Evolutionary conservation across 495 filamentous ascomycete species (phyloP).

Genomic region (Letharia columbiana): DNA sequence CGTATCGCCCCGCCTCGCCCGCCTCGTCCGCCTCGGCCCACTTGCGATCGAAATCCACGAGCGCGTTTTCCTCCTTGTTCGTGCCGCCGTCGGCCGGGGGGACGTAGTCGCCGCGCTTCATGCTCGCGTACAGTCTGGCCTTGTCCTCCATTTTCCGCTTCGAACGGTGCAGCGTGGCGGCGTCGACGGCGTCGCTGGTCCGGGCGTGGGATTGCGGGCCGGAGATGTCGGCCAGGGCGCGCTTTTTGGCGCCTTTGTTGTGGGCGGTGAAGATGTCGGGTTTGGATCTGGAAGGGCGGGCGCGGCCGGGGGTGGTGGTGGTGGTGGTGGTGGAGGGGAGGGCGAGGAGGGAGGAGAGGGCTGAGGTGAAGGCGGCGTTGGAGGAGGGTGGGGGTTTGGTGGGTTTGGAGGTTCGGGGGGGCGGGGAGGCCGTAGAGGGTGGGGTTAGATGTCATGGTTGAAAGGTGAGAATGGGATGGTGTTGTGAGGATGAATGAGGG

Average conservation of each 20-base stretch:
- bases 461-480: background rate
- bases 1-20: conserved; percentile 27
- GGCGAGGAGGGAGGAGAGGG: conserved; percentile 63
- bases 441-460: conserved; percentile 47
- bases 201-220: conserved; percentile 31
- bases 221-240: conserved; percentile 43
- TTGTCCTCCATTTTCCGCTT: conserved; percentile 81
- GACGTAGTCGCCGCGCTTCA: conserved; percentile 67
- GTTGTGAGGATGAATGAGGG: background rate
- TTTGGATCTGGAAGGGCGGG: conserved; percentile 60
- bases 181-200: conserved; percentile 38
- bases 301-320: conserved; percentile 43
- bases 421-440: conserved; percentile 70
- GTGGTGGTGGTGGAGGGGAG: conserved; percentile 35
- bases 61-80: conserved; percentile 36
- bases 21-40: conserved; percentile 61
- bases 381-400: conserved; percentile 55
- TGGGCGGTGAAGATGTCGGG: conserved; percentile 61
- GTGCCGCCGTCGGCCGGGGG: conserved; percentile 23
- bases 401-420: conserved; percentile 38
- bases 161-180: conserved; percentile 46
- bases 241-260: conserved; percentile 61
- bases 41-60: conserved; percentile 92
- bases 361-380: conserved; percentile 37
- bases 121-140: conserved; percentile 67